These are phyloP conservation scores for Colletotrichum sp. DNA, from an alignment of 2,329 filamentous ascomycete genomes.

Conservation along the genomic window DNA sequence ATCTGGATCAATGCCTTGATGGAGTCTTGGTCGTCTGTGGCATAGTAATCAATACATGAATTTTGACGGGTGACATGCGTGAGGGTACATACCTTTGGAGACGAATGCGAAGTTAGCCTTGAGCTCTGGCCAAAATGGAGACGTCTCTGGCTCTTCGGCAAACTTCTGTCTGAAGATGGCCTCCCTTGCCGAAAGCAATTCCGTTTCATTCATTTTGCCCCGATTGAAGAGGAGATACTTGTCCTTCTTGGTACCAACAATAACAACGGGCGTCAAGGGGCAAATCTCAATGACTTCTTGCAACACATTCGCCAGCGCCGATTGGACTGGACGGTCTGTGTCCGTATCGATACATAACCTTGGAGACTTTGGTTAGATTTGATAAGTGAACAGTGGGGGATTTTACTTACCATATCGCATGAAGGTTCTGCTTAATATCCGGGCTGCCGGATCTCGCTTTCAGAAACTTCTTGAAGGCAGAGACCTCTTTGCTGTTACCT, in stretches of 20 bases:
- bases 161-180: not conserved
- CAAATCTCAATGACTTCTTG: constrained; percentile 23
- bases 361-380: not conserved
- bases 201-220: not conserved
- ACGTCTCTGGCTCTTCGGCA: not conserved
- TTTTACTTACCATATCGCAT: constrained; percentile 27
- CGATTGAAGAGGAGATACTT: constrained; percentile 20
- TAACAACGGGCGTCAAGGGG: constrained; percentile 24
- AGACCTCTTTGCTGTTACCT: constrained; percentile 25
- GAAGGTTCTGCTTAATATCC: constrained; percentile 21
- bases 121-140: not conserved
- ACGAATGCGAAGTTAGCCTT: constrained; percentile 1
- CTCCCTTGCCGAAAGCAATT: not conserved
- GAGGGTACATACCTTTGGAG: not conserved
- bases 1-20: constrained; percentile 7
- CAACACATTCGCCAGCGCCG: constrained; percentile 28
- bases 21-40: constrained; percentile 15
- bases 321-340: constrained; percentile 27
- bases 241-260: constrained; percentile 32
- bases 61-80: not conserved
- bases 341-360: constrained; percentile 28
- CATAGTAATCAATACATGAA: not conserved
- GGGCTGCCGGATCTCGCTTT: constrained; percentile 23
- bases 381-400: too few species aligned
- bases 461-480: constrained; percentile 28